Base-by-base conservation (phyloP, 23 red algal genomes). In the Gracilariopsis chorda region DNA sequence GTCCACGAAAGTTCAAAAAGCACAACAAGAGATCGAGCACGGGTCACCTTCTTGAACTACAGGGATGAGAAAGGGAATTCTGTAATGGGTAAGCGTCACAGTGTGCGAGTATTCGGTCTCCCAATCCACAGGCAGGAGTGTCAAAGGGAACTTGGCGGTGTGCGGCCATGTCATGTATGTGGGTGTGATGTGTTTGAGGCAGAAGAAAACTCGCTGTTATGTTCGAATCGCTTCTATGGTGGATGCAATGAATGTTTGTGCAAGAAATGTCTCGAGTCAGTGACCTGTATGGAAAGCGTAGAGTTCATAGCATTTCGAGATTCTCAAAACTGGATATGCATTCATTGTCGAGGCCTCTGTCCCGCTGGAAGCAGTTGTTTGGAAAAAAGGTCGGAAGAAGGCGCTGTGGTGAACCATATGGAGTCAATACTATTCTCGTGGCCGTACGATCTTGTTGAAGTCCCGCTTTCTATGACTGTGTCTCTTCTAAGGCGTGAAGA, bases 11-110 rank as follows among this genome's bases (percentile, higher is more conserved):
- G 53, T 0, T 58, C 42, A 39, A 76, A 75, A 47, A 62, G 69
- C 10, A 47, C 65, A 17, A 56, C 83, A n/a, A 64, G 46, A 28
- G 48, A 48, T 62, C 83, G 75, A 14, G 32, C 83, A 8, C 17
- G 65, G 24, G 83, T 88, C 2, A 88, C 83, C 17, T 71, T 70
- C 34, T 30, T 73, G 32, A 93, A 93, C 70, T 83, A 93, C 33
- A 82, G 90, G 79, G 90, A 93, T 85, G 90, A 77, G 37, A 93
- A 93, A 77, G 90, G 90, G 1, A 60, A 84, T 49, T 93, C 90
- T 33, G 77, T 84, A 10, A 83, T 93, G 78, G 90, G 90, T 41
- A 93, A 93, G 35, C 90, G 80, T 2, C 71, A 77, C 39, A 90
- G 86, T 30, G 86, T 69, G 37, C 71, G 74, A 65, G 86, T 80